Percentiles rank a stretch among this genome's conserved stretches.
Evolutionary conservation across 352 stramenopile species (phyloP).

Genomic region (Phytophthora litchii): DNA sequence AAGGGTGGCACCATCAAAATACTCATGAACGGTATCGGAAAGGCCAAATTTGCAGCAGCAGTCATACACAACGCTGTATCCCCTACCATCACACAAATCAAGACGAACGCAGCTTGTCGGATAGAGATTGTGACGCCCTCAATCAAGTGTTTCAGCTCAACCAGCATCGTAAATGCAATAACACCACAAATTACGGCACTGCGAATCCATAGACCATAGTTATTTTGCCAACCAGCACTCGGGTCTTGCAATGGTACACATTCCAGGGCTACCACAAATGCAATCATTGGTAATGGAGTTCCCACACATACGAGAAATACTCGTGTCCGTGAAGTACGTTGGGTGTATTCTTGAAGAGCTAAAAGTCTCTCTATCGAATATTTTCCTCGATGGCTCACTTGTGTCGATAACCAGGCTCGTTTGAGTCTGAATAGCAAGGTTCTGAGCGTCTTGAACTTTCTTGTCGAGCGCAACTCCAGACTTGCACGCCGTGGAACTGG

Average conservation of each 20-base stretch:
- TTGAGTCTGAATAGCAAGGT: conserved; percentile 9
- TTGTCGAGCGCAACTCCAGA: neutral
- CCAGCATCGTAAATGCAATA: conserved; percentile 12
- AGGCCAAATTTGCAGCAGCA: conserved; percentile 10
- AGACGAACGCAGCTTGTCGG: conserved; percentile 7
- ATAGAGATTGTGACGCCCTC: conserved; percentile 10
- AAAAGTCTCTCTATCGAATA: conserved; percentile 44
- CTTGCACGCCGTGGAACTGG: neutral
- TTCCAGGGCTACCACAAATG: conserved; percentile 17
- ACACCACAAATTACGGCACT: conserved; percentile 10
- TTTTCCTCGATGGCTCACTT: conserved; percentile 29
- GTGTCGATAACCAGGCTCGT: conserved; percentile 9
- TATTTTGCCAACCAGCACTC: conserved; percentile 15
- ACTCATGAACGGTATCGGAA: conserved; percentile 26
- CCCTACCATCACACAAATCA: conserved; percentile 12
- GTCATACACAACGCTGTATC: conserved; percentile 11
- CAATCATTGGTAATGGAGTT: conserved; percentile 24
- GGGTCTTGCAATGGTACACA: conserved; percentile 19
- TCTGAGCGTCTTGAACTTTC: neutral
- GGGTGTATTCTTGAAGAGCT: conserved; percentile 30
- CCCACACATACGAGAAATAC: conserved; percentile 20
- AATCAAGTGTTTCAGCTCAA: conserved; percentile 20
- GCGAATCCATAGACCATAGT: conserved; percentile 25
- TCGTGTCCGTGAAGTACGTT: conserved; percentile 7
- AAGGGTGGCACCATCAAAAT: conserved; percentile 25